Evolutionary conservation across 345 rosid species (phyloP).

Genomic region (Eutrema heterophyllum): DNA sequence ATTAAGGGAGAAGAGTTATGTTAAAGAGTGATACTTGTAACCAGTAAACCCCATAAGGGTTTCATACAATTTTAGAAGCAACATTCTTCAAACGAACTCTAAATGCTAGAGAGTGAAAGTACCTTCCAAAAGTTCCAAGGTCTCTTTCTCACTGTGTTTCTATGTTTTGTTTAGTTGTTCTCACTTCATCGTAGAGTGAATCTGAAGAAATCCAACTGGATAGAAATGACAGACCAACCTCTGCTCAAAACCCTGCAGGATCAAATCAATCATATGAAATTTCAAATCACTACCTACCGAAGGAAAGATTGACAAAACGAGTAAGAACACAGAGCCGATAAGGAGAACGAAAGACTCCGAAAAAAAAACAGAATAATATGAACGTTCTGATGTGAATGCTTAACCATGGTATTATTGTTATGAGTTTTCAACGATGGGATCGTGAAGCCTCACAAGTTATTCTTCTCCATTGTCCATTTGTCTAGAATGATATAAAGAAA

Average conservation of each 20-base stretch:
- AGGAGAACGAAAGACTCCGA: neutral
- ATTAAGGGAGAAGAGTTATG: neutral
- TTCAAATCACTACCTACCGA: constrained; percentile 3
- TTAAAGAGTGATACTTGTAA: neutral
- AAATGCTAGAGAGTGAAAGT: neutral
- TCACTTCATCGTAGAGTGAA: constrained; percentile 29
- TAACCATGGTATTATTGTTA: no score
- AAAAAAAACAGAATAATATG: neutral
- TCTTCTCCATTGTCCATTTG: no score
- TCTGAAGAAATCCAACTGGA: constrained; percentile 13
- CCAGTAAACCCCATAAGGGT: no score
- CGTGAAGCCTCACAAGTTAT: neutral
- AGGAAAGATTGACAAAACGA: neutral
- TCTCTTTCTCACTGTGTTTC: neutral
- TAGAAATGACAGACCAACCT: constrained; percentile 17
- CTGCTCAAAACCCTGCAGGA: constrained; percentile 4
- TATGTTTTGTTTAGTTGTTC: neutral
- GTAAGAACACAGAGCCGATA: neutral
- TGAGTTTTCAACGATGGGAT: neutral
- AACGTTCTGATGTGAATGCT: no score
- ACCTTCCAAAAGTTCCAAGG: constrained; percentile 2
- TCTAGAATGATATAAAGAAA: no score
- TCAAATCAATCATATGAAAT: constrained; percentile 17
- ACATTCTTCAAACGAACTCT: neutral
- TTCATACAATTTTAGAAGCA: neutral